Evolutionary conservation across 73 alveolate genomes (phyloP).

Genomic region (Tetrahymena malaccensis): DNA sequence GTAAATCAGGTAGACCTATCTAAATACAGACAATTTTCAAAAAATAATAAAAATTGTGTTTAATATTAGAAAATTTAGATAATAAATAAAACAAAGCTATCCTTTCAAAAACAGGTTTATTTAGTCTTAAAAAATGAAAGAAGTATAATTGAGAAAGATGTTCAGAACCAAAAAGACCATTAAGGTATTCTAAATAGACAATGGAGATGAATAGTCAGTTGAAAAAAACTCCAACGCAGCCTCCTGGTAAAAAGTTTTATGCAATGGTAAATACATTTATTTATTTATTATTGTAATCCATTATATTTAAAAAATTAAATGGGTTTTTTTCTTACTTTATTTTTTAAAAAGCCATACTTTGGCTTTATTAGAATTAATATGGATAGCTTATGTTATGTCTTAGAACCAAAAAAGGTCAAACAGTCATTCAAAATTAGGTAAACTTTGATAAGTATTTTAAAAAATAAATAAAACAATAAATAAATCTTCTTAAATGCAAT

Average conservation of each 20-base stretch:
- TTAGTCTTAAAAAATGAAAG: background rate
- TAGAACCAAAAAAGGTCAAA: background rate
- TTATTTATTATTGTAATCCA: background rate
- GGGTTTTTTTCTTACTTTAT: background rate
- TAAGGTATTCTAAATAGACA: background rate
- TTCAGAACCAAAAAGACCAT: background rate
- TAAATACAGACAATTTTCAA: background rate
- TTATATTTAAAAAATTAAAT: background rate
- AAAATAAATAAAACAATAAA: too few relatives aligned
- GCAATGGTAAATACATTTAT: background rate
- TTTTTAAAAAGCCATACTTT: background rate
- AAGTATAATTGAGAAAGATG: background rate
- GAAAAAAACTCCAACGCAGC: background rate
- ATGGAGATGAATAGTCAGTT: background rate
- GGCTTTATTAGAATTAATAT: background rate
- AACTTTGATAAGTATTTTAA: too few relatives aligned
- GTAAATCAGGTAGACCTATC: background rate
- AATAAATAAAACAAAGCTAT: background rate
- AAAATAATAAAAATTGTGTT: background rate
- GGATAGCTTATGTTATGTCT: background rate
- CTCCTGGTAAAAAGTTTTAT: background rate
- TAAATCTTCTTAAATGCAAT: too few relatives aligned
- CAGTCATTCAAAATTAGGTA: background rate
- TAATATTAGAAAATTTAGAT: background rate
- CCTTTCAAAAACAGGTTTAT: background rate